Evolutionary conservation across 2,329 filamentous ascomycete species (phyloP), one percentile per base, ranked within the genome.

Genomic region (Penicillium hordei): DNA sequence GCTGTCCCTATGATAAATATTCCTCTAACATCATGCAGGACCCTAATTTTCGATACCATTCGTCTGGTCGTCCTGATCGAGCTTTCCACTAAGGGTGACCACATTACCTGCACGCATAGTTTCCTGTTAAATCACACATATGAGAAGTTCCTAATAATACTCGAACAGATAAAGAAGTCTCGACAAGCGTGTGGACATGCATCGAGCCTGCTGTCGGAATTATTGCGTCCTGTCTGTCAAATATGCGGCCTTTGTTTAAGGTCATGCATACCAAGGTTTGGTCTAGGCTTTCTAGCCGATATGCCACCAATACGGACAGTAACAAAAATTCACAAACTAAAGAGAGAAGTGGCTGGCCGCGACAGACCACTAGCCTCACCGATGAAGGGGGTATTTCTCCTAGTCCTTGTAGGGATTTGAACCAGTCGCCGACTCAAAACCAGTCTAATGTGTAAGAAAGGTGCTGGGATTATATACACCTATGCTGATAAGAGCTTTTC

Each of bases 121-220:
- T 21, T 9, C 13, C 23, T 3, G 1, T 5, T 7, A 12, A 31
- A 4, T 8, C 3, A 15, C 4, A 31, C 45, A 1, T 8, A 43
- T 50, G 2, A 2, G 7, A 5, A 17, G 19, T 29, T 23, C 4
- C 7, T 17, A 21, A 42, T 48, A 13, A 54, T 17, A 27, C 23
- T 2, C 2, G 13, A 42, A 19, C 21, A 70, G 67, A 70, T 29
- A 66, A 61, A 36, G 64, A 71, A 64, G 65, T 70, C 17, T 55
- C 60, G 13, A 42, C 59, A 23, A 67, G 65, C 27, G 68, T 70
- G n/a, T 72, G 69, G 70, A 70, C 69, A 15, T 70, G 68, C 52
- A 68, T 71, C 36, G 69, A 72, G 33, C 64, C 68, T 10, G 65
- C 67, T 5, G 67, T 71, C 4, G 68, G 68, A 12, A 70, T 71